Base-by-base conservation (phyloP, 352 stramenopile genomes). In the Globisporangium alternatum region DNA sequence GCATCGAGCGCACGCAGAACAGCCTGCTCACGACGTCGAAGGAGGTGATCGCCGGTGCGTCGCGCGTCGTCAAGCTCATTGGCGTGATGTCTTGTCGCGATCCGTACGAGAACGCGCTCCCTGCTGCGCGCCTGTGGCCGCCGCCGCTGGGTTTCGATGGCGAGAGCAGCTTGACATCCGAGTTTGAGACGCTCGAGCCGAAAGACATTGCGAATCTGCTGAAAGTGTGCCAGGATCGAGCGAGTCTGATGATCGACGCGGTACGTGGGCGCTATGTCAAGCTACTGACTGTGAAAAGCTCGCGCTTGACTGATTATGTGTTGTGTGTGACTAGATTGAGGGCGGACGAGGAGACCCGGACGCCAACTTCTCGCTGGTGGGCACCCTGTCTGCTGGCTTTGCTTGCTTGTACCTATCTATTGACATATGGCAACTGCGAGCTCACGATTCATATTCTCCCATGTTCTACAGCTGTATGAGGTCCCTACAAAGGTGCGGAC, bases 161-260 rank as follows among this genome's bases (percentile, higher is more conserved):
- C 6, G 78, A 81, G 31, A 87, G 70, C 30, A 73, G 65, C 6
- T 44, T 91, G 21, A 74, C 66, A 1, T 89, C 84, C 10, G 81
- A 91, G 22, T 91, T 95, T 48, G 86, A 92, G 53, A 82, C 72
- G 8, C 72, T 93, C 1, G 72, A 87, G 1, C 66, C 84, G 12
- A 77, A 81, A 37, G 78, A 83, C 22, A 91, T 95, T 55, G 73
- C 64, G 12, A 68, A 74, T 17, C 56, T 93, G 30, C 56, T 95
- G n/a, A 76, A 90, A 43, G 81, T 91, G 25, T 95, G 86, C 41
- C 81, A 91, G 62, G 81, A 92, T 45, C 81, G 85, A 22, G 78
- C 81, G 19, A 74, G 68, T 5, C 53, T 79, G 17, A 91, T 95
- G 80, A 77, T 95, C 28, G 86, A 95, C 43, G 72, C 81, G 58